Evolutionary conservation across 2,329 filamentous ascomycete genomes (phyloP), one percentile per base, ranked within the genome.

Genomic region (Paecilomyces fulvus): DNA sequence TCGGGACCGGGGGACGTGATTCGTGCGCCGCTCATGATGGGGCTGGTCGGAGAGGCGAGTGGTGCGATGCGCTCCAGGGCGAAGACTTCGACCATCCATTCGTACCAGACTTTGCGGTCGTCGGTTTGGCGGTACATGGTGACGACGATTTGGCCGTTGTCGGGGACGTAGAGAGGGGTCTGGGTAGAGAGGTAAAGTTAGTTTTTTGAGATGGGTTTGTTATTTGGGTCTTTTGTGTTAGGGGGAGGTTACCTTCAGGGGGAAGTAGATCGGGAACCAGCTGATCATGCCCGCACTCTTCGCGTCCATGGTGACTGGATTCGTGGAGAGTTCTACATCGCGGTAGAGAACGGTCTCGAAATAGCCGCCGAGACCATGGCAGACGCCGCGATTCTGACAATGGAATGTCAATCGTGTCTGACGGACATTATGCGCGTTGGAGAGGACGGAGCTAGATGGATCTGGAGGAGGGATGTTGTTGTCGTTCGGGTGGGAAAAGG

Each of bases 211-310:
- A 49, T 43, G 54, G 54, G 52, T 31, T 50, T 33, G 14, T 30
- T 37, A 58, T 9, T 23, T 17, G 43, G 31, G 50, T 30, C 23
- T 48, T 37, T 23, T 30, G 23, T 30, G 30, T 23, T 9, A 51
- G 52, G 46, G 23, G 25, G 21, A 53, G 70, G 82, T 67, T 78
- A 92, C 91, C 84, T 94, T 95, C 12, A 99, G 76, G 0, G 95
- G 94, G 69, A 99, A 99, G 76, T 92, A 96, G 30, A 99, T 97
- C 1, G 94, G 94, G 71, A 99, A 99, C 94, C 94, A 99, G 55
- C 90, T 95, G 61, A 96, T 95, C 95, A 99, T 99, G 65, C 95
- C 92, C 68, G 88, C 88, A 79, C 91, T 96, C 82, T 97, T 97
- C 56, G 78, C 77, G 56, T 94, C 90, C 75, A 99, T 97, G 30